These are phyloP conservation scores for Parafenestella ontariensis DNA, from an alignment of 2,329 filamentous ascomycete genomes.

Conservation along the genomic window DNA sequence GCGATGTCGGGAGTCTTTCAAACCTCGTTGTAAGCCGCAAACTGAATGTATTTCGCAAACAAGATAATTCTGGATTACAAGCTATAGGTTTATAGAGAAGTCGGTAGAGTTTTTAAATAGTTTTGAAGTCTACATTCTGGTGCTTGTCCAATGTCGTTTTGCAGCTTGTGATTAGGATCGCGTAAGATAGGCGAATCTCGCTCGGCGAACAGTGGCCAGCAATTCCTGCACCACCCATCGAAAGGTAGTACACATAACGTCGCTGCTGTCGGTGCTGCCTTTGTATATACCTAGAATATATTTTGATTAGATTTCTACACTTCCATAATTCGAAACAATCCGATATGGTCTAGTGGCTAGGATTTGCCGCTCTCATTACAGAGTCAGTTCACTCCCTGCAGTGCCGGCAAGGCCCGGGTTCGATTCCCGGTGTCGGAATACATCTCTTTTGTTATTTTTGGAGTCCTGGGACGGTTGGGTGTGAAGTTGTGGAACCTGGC, in stretches of 20 bases:
- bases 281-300: neutral
- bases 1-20: slow-evolving; percentile 29
- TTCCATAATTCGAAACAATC: slow-evolving; percentile 12
- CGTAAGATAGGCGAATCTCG: too few relatives aligned
- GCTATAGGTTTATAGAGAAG: too few relatives aligned
- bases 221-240: too few relatives aligned
- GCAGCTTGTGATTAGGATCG: too few relatives aligned
- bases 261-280: too few relatives aligned
- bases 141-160: too few relatives aligned
- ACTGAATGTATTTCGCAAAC: too few relatives aligned
- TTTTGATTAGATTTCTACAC: neutral
- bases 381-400: slow-evolving; percentile 23
- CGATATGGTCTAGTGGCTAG: slow-evolving; percentile 42
- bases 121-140: too few relatives aligned
- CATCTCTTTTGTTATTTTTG: slow-evolving; percentile 7
- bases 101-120: too few relatives aligned
- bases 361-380: slow-evolving; percentile 45
- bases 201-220: too few relatives aligned
- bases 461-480: neutral
- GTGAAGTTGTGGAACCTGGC: neutral
- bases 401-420: slow-evolving; percentile 47
- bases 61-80: too few relatives aligned
- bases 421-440: slow-evolving; percentile 46
- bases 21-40: neutral
- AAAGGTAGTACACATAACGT: too few relatives aligned